These are phyloP conservation scores for Lentinula lateritia DNA, from an alignment of 768 basidiomycete genomes.

Conservation along the genomic window DNA sequence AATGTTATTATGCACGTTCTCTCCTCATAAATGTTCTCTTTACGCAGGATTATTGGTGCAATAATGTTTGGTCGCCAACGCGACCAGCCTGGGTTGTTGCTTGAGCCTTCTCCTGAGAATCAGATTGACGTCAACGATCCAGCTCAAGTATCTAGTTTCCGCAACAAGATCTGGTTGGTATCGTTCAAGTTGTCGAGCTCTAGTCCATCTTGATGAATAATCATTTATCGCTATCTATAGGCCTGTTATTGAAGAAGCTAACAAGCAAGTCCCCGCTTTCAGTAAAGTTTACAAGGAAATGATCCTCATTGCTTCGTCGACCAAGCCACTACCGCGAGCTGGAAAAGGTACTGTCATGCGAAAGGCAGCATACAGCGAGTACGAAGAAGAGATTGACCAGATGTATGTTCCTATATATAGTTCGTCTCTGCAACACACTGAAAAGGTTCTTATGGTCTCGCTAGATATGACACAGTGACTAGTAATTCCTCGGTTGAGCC, in stretches of 20 bases:
- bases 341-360: conserved; percentile 42
- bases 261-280: conserved; percentile 30
- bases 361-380: conserved; percentile 30
- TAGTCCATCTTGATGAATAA: too few relatives aligned
- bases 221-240: conserved; percentile 11
- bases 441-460: neutral
- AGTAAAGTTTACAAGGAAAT: conserved; percentile 47
- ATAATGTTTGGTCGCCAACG: conserved; percentile 37
- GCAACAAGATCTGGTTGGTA: conserved; percentile 29
- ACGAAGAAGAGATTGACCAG: conserved; percentile 33
- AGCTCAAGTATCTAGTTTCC: conserved; percentile 20
- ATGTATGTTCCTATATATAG: conserved; percentile 19
- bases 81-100: conserved; percentile 24
- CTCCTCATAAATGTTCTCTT: neutral
- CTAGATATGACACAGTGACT: conserved; percentile 22
- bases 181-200: neutral
- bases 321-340: conserved; percentile 37
- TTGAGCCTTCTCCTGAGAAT: conserved; percentile 20
- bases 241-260: conserved; percentile 36
- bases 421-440: too few relatives aligned
- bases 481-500: conserved; percentile 17
- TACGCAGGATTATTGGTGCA: conserved; percentile 21
- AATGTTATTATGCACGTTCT: neutral
- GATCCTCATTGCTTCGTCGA: conserved; percentile 36
- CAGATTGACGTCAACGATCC: conserved; percentile 25